Percentiles rank a stretch among this genome's conserved stretches.
These are phyloP conservation scores for Parietichytrium sp. DNA, from an alignment of 108 stramenopile genomes.

Conservation along the genomic window DNA sequence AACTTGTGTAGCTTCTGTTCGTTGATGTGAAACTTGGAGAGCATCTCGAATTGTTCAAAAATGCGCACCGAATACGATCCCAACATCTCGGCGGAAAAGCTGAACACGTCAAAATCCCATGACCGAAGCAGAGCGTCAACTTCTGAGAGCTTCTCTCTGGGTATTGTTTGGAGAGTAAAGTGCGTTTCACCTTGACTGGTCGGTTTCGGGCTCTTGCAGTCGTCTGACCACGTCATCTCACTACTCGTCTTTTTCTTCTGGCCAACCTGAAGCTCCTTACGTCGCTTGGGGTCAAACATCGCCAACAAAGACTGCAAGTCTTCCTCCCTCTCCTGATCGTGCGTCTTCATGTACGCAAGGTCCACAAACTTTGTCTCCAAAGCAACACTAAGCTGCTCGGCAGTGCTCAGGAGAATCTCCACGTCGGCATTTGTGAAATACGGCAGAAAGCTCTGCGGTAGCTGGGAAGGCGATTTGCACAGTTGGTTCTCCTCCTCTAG, in stretches of 20 bases:
- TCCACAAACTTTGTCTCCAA: not conserved
- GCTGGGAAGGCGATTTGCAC: not conserved
- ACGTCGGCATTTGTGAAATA: not conserved
- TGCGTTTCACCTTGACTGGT: too few relatives aligned
- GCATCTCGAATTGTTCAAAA: not conserved
- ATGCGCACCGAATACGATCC: not conserved
- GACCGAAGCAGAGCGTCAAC: too few relatives aligned
- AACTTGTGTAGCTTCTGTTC: not conserved
- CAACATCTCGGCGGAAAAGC: not conserved
- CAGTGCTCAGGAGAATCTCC: not conserved
- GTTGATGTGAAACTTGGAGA: not conserved
- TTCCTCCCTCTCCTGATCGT: not conserved
- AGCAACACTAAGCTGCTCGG: not conserved
- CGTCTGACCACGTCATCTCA: too few relatives aligned
- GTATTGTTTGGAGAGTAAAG: too few relatives aligned
- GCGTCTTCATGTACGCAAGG: slow-evolving; percentile 6
- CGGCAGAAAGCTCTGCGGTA: not conserved
- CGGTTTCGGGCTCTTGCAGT: too few relatives aligned
- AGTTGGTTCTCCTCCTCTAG: too few relatives aligned
- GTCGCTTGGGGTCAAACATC: slow-evolving; percentile 1
- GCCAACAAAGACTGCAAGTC: not conserved
- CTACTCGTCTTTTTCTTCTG: too few relatives aligned
- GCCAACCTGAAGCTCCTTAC: too few relatives aligned
- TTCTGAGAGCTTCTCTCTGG: too few relatives aligned
- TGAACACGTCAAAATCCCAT: not conserved